Evolutionary conservation across 73 alveolate species (phyloP), one percentile per base, ranked within the genome.

Genomic region (Symbiodinium natans): DNA sequence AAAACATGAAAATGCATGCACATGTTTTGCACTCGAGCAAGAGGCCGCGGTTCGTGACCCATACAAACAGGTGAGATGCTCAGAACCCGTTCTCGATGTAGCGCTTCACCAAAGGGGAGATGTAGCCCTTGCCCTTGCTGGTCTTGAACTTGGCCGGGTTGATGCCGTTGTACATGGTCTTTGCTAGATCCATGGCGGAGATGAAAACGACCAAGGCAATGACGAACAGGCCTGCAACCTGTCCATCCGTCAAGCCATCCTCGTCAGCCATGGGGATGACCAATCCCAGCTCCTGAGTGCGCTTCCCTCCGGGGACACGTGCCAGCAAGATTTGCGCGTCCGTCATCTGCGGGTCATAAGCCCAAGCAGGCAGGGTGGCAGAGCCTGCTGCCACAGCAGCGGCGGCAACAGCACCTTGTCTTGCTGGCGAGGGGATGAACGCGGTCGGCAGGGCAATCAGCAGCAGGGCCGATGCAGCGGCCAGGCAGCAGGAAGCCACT

Each of bases 231-330:
- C 54, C 86, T 13, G 86, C 86, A 34, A 77, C 46, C 86, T 77
- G 86, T 3, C 86, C 86, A 77, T 77, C 86, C 9, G 86, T 77
- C 86, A 77, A 77, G 86, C 86, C 86, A 34, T 77, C 86, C 86
- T 77, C 86, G 52, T 77, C 86, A 19, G 86, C 54, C 23, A 77
- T 77, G 41, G 86, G 86, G 19, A 77, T 39, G n/a, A 77, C 52
- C 54, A 77, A 77, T 27, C 86, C 86, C 86, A 77, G 29, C 86
- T 77, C 86, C 86, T 77, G 41, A 39, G 86, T 77, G 86, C 86
- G 86, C 86, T 77, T 77, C 19, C 90, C 90, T 82, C 54, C 90
- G 19, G 90, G 63, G 39, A 40, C 41, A 13, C 63, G 75, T 27
- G 63, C 52, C 92, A 83, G 15, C 92, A 40, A 19, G 52, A 27